Conservation (phyloP, 2,329 filamentous ascomycete genomes). For the Pseudogymnoascus sp. region DNA sequence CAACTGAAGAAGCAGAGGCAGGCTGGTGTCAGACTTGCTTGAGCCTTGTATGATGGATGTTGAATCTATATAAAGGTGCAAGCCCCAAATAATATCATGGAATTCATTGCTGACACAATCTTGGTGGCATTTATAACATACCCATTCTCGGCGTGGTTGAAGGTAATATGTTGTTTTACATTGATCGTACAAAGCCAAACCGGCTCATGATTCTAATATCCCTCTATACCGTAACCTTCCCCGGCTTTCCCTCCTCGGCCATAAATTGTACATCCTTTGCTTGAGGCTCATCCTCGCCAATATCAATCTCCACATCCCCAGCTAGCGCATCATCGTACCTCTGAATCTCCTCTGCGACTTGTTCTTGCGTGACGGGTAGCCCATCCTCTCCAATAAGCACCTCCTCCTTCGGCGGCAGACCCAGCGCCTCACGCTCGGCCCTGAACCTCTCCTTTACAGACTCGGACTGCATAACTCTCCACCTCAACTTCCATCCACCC, state of each 20-base stretch:
- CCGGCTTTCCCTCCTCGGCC: slow-evolving; percentile 29
- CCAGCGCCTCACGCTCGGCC: slow-evolving; percentile 55
- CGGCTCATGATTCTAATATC: slow-evolving; percentile 9
- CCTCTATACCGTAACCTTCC: slow-evolving; percentile 20
- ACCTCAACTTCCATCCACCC: slow-evolving; percentile 82
- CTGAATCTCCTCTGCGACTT: slow-evolving; percentile 30
- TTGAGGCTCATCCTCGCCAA: slow-evolving; percentile 36
- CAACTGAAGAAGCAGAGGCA: slow-evolving; percentile 59
- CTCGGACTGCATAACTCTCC: slow-evolving; percentile 77
- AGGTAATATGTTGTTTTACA: slow-evolving; percentile 8
- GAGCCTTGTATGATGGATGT: slow-evolving; percentile 14
- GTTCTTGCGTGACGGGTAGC: slow-evolving; percentile 27
- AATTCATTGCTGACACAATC: slow-evolving; percentile 11
- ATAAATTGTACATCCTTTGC: slow-evolving; percentile 31
- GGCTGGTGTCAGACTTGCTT: slow-evolving; percentile 55
- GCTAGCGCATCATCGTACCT: slow-evolving; percentile 38
- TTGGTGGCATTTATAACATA: not conserved
- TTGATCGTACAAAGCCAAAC: slow-evolving; percentile 8
- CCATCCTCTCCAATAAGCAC: slow-evolving; percentile 31
- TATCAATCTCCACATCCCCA: slow-evolving; percentile 29
- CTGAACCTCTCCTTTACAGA: slow-evolving; percentile 58
- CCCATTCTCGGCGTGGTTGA: not conserved
- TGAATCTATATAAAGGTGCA: slow-evolving; percentile 10
- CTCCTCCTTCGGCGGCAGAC: slow-evolving; percentile 46
- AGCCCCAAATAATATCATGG: slow-evolving; percentile 5